Base-by-base conservation (phyloP, 2,329 filamentous ascomycete genomes). In the Botrytis porri region DNA sequence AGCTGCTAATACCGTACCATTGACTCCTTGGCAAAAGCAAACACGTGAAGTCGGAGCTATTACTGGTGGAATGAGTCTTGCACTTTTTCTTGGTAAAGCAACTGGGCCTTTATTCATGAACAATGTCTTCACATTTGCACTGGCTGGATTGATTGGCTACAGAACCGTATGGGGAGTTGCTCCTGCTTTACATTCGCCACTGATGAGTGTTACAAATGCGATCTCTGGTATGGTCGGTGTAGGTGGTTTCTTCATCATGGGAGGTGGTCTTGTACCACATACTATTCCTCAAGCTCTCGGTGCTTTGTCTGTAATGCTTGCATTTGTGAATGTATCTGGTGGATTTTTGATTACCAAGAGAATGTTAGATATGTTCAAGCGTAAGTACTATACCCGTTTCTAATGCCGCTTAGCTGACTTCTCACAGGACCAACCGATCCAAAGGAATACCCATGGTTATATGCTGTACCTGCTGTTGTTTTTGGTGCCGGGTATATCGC, bases 161-260 rank as follows among this genome's bases (percentile, higher is more conserved):
- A 89, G 94, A 66, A 93, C 93, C 9, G 93, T 97, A 37, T 97
- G 94, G 94, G 93, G 93, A 70, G 94, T 97, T 20, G 84, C 86
- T 0, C 94, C 94, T 12, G 93, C 94, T 51, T 85, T 97, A 8
- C 94, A 97, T 81, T 95, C 93, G 2, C 94, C 94, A 1, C 84
- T 97, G 8, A 97, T 97, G 94, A 95, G 92, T 77, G 94, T 97
- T 51, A 97, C 94, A 12, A 97, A 97, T 81, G 94, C 94, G 41
- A 97, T 97, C 32, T 51, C 75, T 86, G 86, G 89, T 71, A 93
- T 97, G 92, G 94, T 97, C 43, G 94, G 94, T 73, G 87, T 97
- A 74, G 94, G 94, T 73, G 94, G 94, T 20, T 86, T 97, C 76
- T 97, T 97, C 83, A 90, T 97, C 71, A 91, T 97, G 84, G 94